These are phyloP conservation scores for Scedosporium dehoogii DNA, from an alignment of 2,329 filamentous ascomycete genomes.

Conservation along the genomic window DNA sequence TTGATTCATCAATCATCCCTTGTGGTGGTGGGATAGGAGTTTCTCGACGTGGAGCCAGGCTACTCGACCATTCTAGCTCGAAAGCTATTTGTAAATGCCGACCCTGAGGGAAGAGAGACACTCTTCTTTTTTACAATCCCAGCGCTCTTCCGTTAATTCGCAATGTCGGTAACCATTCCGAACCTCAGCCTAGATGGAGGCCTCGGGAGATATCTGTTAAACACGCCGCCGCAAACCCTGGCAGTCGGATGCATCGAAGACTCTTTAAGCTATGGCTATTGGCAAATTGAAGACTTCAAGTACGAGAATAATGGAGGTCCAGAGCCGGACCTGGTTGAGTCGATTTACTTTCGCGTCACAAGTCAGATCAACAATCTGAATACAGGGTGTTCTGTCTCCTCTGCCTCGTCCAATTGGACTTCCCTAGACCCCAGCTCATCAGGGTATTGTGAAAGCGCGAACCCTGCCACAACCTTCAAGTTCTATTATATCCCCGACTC, in stretches of 20 bases:
- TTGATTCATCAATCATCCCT: too few relatives aligned
- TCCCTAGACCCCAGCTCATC: not conserved
- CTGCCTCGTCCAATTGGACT: not conserved
- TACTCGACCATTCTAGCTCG: too few relatives aligned
- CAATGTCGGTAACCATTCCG: not conserved
- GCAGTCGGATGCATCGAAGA: not conserved
- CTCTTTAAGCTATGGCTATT: not conserved
- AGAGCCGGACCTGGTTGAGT: not conserved
- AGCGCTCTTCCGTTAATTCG: not conserved
- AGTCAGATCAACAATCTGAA: not conserved
- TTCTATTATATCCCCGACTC: not conserved
- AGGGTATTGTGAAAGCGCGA: not conserved
- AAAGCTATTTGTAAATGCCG: too few relatives aligned
- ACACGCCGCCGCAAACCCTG: not conserved
- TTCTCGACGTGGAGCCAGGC: too few relatives aligned
- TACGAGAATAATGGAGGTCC: not conserved
- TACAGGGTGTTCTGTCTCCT: not conserved
- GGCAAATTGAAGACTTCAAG: not conserved
- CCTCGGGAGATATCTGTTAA: not conserved
- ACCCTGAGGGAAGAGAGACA: not conserved
- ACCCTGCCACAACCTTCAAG: not conserved
- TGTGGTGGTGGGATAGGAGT: too few relatives aligned
- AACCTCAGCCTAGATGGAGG: not conserved
- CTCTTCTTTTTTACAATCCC: not conserved
- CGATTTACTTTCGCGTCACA: not conserved